These are phyloP conservation scores for Tuber magnatum DNA, from an alignment of 495 filamentous ascomycete species.

Conservation along the genomic window DNA sequence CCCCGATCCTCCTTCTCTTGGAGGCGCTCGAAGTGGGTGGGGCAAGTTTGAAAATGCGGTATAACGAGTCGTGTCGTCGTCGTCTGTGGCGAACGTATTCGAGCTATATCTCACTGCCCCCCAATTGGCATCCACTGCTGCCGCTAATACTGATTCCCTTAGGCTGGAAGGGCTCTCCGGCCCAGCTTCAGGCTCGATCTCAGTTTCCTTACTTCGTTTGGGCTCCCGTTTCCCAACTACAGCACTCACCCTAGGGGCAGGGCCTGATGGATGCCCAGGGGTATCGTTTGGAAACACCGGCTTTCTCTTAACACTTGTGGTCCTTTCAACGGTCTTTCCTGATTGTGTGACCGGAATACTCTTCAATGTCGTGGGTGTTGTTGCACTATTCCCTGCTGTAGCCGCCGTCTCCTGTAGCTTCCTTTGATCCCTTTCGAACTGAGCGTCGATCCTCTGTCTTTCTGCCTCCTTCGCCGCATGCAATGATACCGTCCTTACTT, in stretches of 20 bases:
- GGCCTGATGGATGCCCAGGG: constrained; percentile 22
- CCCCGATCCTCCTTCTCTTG: constrained; percentile 6
- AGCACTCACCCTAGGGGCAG: constrained; percentile 21
- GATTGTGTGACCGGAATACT: constrained; percentile 8
- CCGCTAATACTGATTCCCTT: constrained; percentile 11
- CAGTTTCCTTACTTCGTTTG: background rate
- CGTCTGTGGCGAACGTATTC: constrained; percentile 28
- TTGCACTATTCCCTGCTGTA: background rate
- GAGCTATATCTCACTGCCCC: constrained; percentile 12
- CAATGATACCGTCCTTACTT: constrained; percentile 26
- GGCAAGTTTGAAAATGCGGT: constrained; percentile 25
- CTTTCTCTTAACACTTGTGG: constrained; percentile 29
- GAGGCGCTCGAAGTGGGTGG: constrained; percentile 25
- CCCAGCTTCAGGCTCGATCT: background rate
- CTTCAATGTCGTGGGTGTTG: constrained; percentile 3
- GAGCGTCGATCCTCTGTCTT: constrained; percentile 30
- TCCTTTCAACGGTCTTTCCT: constrained; percentile 1
- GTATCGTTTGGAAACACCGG: constrained; percentile 8
- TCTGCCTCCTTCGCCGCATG: constrained; percentile 27
- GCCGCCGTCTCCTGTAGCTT: constrained; percentile 8
- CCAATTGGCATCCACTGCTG: constrained; percentile 14
- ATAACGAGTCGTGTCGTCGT: constrained; percentile 35
- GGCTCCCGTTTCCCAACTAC: constrained; percentile 13
- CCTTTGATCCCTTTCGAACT: constrained; percentile 31
- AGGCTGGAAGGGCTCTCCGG: constrained; percentile 12